Evolutionary conservation across 1,284 basidiomycete species (phyloP).

Genomic region (Ceratobasidium sp.): DNA sequence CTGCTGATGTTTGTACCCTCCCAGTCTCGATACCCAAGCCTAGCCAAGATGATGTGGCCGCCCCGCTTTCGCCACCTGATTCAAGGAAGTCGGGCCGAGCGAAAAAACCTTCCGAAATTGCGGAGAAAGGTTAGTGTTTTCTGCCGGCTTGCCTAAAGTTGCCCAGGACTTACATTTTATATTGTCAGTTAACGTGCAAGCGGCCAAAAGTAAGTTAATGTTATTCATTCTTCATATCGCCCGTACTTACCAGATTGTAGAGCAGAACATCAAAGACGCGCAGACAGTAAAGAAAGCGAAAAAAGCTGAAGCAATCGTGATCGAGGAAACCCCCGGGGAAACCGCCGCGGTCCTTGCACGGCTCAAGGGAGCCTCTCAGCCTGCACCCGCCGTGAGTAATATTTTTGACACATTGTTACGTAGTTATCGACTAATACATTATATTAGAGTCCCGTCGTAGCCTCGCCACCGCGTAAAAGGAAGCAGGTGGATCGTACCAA

Average conservation of each 20-base stretch:
- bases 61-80: background rate
- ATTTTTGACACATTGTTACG: background rate
- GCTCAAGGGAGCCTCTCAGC: background rate
- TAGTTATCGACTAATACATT: background rate
- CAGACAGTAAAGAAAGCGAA: slow-evolving; percentile 4
- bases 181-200: background rate
- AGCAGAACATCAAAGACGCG: background rate
- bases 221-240: background rate
- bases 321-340: slow-evolving; percentile 5
- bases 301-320: slow-evolving; percentile 3
- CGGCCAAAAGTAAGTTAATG: background rate
- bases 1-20: background rate
- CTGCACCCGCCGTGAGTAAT: background rate
- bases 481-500: background rate
- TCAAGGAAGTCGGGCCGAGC: background rate
- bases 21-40: background rate
- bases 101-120: slow-evolving; percentile 15
- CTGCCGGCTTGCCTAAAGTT: too few species aligned
- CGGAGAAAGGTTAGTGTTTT: background rate
- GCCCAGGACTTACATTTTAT: background rate
- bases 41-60: background rate
- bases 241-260: background rate
- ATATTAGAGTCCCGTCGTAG: background rate
- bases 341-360: slow-evolving; percentile 10
- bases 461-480: slow-evolving; percentile 6